These are phyloP conservation scores for Phytopythium litorale DNA, from an alignment of 352 stramenopile species.

Conservation along the genomic window DNA sequence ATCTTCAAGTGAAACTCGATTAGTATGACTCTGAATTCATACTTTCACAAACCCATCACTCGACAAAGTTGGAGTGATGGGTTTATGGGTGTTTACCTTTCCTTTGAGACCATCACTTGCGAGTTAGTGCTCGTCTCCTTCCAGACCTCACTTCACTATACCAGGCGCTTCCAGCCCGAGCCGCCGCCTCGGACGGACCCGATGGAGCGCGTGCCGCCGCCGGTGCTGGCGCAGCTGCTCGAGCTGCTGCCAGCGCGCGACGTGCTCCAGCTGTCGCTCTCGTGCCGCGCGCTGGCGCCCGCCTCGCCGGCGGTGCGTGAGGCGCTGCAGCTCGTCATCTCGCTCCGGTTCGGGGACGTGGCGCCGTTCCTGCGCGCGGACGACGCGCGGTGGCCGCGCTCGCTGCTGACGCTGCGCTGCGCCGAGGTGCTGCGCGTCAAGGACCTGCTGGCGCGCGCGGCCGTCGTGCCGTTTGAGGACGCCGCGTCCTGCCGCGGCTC, in stretches of 20 bases:
- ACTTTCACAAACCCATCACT: no score
- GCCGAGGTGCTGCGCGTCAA: slow-evolving; percentile 68
- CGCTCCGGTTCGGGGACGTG: slow-evolving; percentile 47
- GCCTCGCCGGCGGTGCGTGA: slow-evolving; percentile 32
- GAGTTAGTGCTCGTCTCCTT: no score
- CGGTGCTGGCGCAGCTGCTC: slow-evolving; percentile 55
- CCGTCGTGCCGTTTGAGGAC: slow-evolving; percentile 39
- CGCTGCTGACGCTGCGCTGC: slow-evolving; percentile 44
- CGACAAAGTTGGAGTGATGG: no score
- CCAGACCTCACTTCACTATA: no score
- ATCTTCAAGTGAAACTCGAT: no score
- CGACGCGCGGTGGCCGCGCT: slow-evolving; percentile 55
- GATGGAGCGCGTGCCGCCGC: slow-evolving; percentile 63
- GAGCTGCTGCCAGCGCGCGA: slow-evolving; percentile 57
- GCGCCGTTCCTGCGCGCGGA: slow-evolving; percentile 48
- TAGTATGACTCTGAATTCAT: no score
- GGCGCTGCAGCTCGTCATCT: slow-evolving; percentile 58
- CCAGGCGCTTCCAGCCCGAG: no score
- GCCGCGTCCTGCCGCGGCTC: slow-evolving; percentile 22
- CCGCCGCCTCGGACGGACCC: background rate
- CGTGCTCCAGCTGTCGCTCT: slow-evolving; percentile 39
- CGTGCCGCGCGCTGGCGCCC: slow-evolving; percentile 37
- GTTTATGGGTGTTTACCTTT: no score
- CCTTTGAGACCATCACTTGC: no score
- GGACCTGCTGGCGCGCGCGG: slow-evolving; percentile 33